These are phyloP conservation scores for Sclerotinia trifoliorum DNA, from an alignment of 2,329 filamentous ascomycete genomes.

Conservation along the genomic window DNA sequence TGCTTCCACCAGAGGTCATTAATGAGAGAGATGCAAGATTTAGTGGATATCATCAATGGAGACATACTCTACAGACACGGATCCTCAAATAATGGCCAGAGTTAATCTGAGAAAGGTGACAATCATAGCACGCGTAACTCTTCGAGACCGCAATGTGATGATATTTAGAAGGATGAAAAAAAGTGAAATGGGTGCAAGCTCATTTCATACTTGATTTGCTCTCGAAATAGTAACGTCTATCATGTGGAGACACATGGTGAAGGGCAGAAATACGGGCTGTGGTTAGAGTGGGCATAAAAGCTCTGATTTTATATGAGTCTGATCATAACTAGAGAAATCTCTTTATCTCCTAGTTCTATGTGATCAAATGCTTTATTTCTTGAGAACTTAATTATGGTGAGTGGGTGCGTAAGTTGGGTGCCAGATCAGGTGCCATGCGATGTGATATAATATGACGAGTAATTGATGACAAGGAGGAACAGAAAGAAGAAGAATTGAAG, in stretches of 20 bases:
- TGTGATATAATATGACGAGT: background rate
- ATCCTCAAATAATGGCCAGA: too few relatives aligned
- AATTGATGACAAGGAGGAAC: too few relatives aligned
- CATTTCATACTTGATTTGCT: too few relatives aligned
- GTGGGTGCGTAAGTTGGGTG: background rate
- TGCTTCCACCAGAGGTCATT: background rate
- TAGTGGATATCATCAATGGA: too few relatives aligned
- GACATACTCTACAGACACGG: too few relatives aligned
- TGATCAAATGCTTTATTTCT: background rate
- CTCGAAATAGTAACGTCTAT: too few relatives aligned
- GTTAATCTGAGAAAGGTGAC: background rate
- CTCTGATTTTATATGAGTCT: background rate
- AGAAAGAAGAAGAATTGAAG: too few relatives aligned
- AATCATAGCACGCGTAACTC: too few relatives aligned
- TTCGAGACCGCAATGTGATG: background rate
- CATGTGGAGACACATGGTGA: background rate
- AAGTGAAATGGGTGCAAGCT: too few relatives aligned
- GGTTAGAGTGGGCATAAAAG: background rate
- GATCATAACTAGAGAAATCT: background rate
- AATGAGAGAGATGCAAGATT: background rate
- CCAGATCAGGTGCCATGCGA: background rate
- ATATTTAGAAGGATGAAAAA: background rate
- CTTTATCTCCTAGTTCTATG: background rate
- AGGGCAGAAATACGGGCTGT: background rate
- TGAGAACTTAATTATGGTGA: background rate